Evolutionary conservation across 306 rosid species (phyloP).

Genomic region (Vigna nakashimae): DNA sequence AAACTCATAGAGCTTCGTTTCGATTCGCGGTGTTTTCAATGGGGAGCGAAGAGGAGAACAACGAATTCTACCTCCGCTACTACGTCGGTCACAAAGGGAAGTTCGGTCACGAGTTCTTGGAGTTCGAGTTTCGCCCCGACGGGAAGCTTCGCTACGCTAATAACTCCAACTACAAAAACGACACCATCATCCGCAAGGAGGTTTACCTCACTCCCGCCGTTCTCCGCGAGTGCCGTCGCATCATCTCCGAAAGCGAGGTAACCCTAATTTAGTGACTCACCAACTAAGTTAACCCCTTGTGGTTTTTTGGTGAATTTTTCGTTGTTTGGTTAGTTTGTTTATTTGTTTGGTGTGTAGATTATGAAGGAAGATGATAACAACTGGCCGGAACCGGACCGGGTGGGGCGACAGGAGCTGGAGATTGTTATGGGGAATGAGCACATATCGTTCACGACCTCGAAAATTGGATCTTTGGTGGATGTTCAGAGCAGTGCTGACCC

Average conservation of each 20-base stretch:
- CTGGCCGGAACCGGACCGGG: constrained; percentile 98
- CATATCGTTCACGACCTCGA: constrained; percentile 94
- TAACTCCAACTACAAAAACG: constrained; percentile 99
- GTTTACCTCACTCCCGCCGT: constrained; percentile 93
- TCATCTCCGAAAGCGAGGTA: constrained; percentile 90
- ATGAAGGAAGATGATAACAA: constrained; percentile 97
- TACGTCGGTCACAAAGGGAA: constrained; percentile 95
- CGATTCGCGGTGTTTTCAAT: constrained; percentile 12
- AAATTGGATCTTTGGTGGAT: constrained; percentile 96
- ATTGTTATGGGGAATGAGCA: constrained; percentile 99
- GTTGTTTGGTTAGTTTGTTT: not conserved
- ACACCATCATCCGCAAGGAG: constrained; percentile 97
- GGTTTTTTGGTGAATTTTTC: not conserved
- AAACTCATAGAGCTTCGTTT: not conserved
- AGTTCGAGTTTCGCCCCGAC: constrained; percentile 89
- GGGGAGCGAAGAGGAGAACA: constrained; percentile 69
- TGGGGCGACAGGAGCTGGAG: constrained; percentile 97
- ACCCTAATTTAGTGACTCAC: constrained; percentile 13
- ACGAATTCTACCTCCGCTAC: constrained; percentile 86
- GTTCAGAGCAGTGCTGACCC: constrained; percentile 99
- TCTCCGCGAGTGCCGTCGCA: constrained; percentile 89
- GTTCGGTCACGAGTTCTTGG: constrained; percentile 94
- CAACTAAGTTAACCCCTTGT: no score
- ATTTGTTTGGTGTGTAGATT: constrained; percentile 54
- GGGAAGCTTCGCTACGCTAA: constrained; percentile 98